Percentiles rank a stretch among this genome's conserved stretches.
Conservation (phyloP, 148 eudicot species). For the Cornus kousa region DNA sequence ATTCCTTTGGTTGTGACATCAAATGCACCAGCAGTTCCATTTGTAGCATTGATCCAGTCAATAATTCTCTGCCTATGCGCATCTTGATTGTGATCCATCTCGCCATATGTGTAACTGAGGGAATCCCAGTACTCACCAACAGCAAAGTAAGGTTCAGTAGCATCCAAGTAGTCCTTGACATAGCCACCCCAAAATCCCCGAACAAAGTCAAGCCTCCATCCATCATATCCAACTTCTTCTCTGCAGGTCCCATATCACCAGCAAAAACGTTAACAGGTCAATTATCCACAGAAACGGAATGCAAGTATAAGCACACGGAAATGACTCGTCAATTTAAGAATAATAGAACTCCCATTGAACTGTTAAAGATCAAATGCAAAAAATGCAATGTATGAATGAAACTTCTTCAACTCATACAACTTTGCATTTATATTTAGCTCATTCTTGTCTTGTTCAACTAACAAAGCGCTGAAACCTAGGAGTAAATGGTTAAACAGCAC, state of each 20-base stretch:
- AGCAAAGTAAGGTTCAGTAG: conserved; percentile 80
- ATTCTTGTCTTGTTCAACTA: not conserved
- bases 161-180: conserved; percentile 90
- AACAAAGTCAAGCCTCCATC: conserved; percentile 98
- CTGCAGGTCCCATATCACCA: conserved; percentile 39
- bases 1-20: conserved; percentile 99
- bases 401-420: not conserved
- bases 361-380: not conserved
- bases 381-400: not conserved
- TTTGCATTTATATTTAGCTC: not conserved
- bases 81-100: conserved; percentile 96
- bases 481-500: not conserved
- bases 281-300: not conserved
- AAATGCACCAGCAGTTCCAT: conserved; percentile 92
- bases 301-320: not conserved
- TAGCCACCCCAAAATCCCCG: conserved; percentile 99
- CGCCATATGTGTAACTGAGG: conserved; percentile 80
- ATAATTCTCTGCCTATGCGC: conserved; percentile 91
- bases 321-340: not conserved
- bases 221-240: conserved; percentile 95
- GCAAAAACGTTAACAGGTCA: conserved; percentile 4
- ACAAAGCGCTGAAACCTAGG: not conserved
- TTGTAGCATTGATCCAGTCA: conserved; percentile 94
- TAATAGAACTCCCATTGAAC: not conserved
- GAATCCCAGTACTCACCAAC: conserved; percentile 99